Conservation (phyloP, 2,329 filamentous ascomycete genomes). For the Phyllosticta paracitricarpa region DNA sequence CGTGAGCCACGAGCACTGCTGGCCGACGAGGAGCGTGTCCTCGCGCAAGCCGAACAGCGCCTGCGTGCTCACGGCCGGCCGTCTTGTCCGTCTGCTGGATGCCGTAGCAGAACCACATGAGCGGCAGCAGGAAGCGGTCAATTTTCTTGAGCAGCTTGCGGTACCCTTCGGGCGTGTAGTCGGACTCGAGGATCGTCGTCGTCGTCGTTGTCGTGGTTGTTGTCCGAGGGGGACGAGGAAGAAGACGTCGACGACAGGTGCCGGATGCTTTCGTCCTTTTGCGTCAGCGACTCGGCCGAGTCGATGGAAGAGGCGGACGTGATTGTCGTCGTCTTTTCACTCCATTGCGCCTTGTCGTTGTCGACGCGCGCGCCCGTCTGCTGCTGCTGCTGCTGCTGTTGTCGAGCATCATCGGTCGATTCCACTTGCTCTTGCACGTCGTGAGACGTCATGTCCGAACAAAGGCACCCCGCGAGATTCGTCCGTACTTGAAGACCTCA, state of each 20-base stretch:
- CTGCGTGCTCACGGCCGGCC: constrained; percentile 28
- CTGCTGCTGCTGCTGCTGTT: background rate
- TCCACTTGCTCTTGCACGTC: background rate
- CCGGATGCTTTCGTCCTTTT: background rate
- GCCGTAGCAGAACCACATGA: constrained; percentile 35
- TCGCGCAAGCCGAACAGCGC: constrained; percentile 41
- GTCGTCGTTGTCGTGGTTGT: no score
- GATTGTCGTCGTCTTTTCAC: background rate
- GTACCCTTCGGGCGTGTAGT: constrained; percentile 9
- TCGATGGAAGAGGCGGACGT: no score
- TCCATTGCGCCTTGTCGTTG: background rate
- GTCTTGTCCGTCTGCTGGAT: constrained; percentile 47
- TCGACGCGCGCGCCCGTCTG: background rate
- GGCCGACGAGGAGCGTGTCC: constrained; percentile 38
- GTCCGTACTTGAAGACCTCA: no score
- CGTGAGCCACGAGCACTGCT: constrained; percentile 49
- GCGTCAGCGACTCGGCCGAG: no score
- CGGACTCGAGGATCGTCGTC: constrained; percentile 3
- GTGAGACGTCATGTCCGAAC: background rate
- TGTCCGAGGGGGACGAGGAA: background rate
- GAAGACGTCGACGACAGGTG: background rate
- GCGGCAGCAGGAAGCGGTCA: constrained; percentile 7
- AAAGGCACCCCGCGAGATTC: no score
- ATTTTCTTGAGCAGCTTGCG: constrained; percentile 8
- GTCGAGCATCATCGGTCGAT: no score